Evolutionary conservation across 352 stramenopile genomes (phyloP).

Genomic region (Pythium aphanidermatum): DNA sequence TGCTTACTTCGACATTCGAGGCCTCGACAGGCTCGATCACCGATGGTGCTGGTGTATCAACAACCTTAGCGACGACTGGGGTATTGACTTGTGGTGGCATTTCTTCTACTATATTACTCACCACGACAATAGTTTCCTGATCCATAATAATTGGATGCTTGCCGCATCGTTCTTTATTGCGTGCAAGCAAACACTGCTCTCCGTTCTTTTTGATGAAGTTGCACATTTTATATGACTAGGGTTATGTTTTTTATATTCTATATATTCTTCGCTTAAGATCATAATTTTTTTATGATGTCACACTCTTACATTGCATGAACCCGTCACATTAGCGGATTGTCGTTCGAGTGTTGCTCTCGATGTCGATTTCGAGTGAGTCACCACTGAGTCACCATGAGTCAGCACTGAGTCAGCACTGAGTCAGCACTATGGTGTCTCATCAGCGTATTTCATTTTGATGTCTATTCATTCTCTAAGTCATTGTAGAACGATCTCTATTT

Average conservation of each 20-base stretch:
- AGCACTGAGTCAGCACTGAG: conserved; percentile 10
- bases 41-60: conserved; percentile 23
- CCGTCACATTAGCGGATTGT: conserved; percentile 11
- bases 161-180: conserved; percentile 17
- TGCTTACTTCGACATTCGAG: conserved; percentile 20
- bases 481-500: no score
- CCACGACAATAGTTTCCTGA: conserved; percentile 12
- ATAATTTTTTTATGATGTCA: conserved; percentile 12
- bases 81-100: conserved; percentile 20
- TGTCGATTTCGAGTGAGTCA: conserved; percentile 7
- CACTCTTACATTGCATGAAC: not conserved
- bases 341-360: conserved; percentile 5
- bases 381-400: conserved; percentile 10
- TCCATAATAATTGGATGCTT: conserved; percentile 14
- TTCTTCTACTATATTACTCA: conserved; percentile 25
- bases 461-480: conserved; percentile 19
- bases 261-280: conserved; percentile 10
- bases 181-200: conserved; percentile 15
- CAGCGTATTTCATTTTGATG: conserved; percentile 15
- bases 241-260: conserved; percentile 17
- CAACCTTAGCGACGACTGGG: conserved; percentile 14
- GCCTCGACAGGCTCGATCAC: conserved; percentile 19
- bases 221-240: conserved; percentile 16
- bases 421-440: conserved; percentile 22
- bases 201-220: conserved; percentile 16